Percentiles rank a stretch among this genome's conserved stretches.
Conservation (phyloP, 2,329 filamentous ascomycete genomes). For the Paecilomyces sp. region DNA sequence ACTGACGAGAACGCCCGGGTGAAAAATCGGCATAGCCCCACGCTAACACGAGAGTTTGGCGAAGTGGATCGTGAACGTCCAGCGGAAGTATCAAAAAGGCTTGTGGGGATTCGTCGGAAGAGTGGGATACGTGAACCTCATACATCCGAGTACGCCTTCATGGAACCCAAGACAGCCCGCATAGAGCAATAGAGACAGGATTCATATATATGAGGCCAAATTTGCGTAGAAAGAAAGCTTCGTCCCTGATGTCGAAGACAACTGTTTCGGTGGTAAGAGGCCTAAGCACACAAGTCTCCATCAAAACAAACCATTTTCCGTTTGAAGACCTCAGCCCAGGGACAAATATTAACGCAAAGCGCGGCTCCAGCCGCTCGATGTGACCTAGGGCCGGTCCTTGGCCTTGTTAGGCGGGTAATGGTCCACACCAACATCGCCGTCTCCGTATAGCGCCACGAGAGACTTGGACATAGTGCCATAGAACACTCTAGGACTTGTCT, state of each 20-base stretch:
- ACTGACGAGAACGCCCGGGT: background rate
- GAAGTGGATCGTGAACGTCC: background rate
- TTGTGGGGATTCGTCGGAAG: background rate
- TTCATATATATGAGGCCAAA: background rate
- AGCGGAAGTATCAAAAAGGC: background rate
- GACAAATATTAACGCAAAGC: background rate
- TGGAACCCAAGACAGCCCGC: background rate
- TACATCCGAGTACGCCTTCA: background rate
- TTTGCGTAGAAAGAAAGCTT: background rate
- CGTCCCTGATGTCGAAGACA: background rate
- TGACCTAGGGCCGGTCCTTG: background rate
- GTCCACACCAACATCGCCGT: background rate
- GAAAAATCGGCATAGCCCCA: background rate
- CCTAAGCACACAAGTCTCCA: background rate
- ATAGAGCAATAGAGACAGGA: background rate
- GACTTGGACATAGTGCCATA: background rate
- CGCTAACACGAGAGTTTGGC: background rate
- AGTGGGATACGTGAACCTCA: background rate
- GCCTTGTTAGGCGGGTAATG: background rate
- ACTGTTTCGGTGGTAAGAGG: background rate
- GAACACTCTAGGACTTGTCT: background rate
- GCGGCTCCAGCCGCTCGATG: background rate
- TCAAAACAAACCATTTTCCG: background rate
- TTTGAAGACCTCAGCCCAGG: background rate
- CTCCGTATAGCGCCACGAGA: background rate